Base-by-base conservation (phyloP, 2,329 filamentous ascomycete genomes). In the Ampelomyces quisqualis region DNA sequence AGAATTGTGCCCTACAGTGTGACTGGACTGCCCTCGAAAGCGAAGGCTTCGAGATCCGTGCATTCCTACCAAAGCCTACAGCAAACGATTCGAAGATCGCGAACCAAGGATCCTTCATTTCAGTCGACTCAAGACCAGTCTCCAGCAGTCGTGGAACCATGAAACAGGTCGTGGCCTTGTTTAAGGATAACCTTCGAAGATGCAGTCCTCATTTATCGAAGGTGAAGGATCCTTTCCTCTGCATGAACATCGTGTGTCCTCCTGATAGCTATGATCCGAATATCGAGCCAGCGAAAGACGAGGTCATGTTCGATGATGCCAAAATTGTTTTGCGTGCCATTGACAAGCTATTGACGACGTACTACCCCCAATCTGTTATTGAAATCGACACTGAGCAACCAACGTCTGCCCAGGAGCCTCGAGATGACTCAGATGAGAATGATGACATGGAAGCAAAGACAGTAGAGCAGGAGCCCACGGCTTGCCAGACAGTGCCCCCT, bases 261-360 rank as follows among this genome's bases (percentile, higher is more conserved):
- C 59, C 70, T 1, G 75, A 75, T 19, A 82, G 73, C 43, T 90
- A 90, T 55, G 86, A 90, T 65, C 73, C 77, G 1, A 90, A 90
- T 51, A 67, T 90, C 5, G 81, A 88, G 45, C 79, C 85, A 3
- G 73, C 80, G 3, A 90, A 90, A 59, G 81, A 88, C 41, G 80
- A 88, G 53, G 76, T 90, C 2, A 57, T 88, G 1, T 89, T 90
- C 56, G 72, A 71, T 4, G 71, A 87, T 35, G 77, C 82, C 2
- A 55, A 63, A 3, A 14, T 57, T 0, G 54, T 84, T 3, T 23
- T 81, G 4, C 57, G 56, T 3, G 51, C 72, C 4, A 64, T 74
- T 2, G 67, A 73, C 14, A 61, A 62, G 20, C 55, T 82, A 1
- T 73, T 82, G 31, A 52, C 51, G n/a, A 31, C 52, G 1, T 61